Evolutionary conservation across 306 rosid genomes (phyloP).

Genomic region (Quercus glauca): DNA sequence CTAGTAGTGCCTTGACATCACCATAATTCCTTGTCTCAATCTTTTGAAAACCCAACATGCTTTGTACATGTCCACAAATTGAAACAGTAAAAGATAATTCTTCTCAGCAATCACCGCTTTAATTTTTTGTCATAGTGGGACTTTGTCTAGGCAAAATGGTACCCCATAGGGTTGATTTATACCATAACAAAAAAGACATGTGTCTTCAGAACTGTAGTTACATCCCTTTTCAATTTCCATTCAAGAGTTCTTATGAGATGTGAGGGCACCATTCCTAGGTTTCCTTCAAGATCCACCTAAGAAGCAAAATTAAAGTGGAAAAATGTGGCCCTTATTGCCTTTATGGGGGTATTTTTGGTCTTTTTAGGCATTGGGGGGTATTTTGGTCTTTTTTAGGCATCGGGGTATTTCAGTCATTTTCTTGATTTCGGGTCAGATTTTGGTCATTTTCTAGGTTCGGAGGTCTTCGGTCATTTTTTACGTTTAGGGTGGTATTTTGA

Average conservation of each 20-base stretch:
- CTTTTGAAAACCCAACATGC: background rate
- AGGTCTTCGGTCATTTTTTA: no score
- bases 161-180: background rate
- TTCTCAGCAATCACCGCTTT: background rate
- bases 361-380: no score
- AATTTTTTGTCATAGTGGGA: background rate
- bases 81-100: background rate
- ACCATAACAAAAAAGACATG: background rate
- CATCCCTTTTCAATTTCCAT: no score
- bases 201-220: background rate
- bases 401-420: no score
- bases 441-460: no score
- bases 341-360: no score
- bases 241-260: no score
- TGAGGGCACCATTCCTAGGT: constrained; percentile 15
- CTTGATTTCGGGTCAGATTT: no score
- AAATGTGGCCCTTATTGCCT: constrained; percentile 1
- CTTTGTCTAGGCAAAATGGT: constrained; percentile 12
- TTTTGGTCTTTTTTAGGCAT: no score
- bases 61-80: background rate
- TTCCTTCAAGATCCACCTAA: constrained; percentile 4
- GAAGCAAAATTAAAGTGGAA: constrained; percentile 18
- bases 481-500: no score
- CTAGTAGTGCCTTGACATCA: background rate
- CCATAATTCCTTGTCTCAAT: background rate